Evolutionary conservation across 129 eudicot genomes (phyloP).

Genomic region (Ambrosia artemisiifolia): DNA sequence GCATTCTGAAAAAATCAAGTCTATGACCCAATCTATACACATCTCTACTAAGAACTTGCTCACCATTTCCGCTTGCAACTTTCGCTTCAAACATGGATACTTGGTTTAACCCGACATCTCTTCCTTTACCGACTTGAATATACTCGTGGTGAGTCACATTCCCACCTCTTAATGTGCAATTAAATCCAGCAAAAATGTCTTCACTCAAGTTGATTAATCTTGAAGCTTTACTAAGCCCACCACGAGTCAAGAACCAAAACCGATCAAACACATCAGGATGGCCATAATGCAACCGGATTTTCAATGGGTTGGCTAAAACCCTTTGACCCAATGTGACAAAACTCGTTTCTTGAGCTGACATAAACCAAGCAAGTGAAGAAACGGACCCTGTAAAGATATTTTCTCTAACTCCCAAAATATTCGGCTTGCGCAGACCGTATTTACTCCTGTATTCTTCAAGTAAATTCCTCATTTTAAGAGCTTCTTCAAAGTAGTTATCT

Average conservation of each 20-base stretch:
- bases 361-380: slow-evolving; percentile 98
- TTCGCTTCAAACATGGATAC: slow-evolving; percentile 97
- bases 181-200: slow-evolving; percentile 95
- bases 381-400: slow-evolving; percentile 93
- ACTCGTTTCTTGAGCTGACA: slow-evolving; percentile 98
- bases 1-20: slow-evolving; percentile 92
- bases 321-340: slow-evolving; percentile 98
- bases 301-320: slow-evolving; percentile 88
- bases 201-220: slow-evolving; percentile 91
- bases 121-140: slow-evolving; percentile 92
- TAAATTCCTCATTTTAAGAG: slow-evolving; percentile 86
- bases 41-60: slow-evolving; percentile 94
- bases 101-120: slow-evolving; percentile 94
- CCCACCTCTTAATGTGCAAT: slow-evolving; percentile 93
- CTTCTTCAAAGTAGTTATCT: slow-evolving; percentile 92
- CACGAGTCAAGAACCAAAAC: slow-evolving; percentile 94
- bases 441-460: slow-evolving; percentile 67
- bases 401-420: slow-evolving; percentile 86
- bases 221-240: slow-evolving; percentile 95
- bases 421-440: slow-evolving; percentile 82
- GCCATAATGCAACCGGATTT: slow-evolving; percentile 91
- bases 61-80: slow-evolving; percentile 95
- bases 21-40: slow-evolving; percentile 93
- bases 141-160: slow-evolving; percentile 94
- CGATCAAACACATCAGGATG: slow-evolving; percentile 96